Percentiles rank a stretch among this genome's conserved stretches.
phyloP scores from a whole-genome alignment of 805 yeast genomes.

The Starmerella bombi region DNA sequence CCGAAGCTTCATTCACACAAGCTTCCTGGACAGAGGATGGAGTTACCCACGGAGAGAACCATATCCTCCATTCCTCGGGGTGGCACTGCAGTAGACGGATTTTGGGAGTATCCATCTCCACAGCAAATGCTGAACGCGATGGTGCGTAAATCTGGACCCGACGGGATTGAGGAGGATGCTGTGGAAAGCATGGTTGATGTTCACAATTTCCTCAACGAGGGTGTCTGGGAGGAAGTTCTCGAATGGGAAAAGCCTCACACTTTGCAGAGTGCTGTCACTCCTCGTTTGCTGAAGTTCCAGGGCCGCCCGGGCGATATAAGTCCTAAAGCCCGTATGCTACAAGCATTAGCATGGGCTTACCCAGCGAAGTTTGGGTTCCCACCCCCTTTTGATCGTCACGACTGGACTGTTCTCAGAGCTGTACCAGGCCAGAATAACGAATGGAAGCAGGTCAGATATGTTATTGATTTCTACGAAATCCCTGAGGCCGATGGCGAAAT shows the following conservation, averaged over 20 bases:
- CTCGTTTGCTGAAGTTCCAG: slow-evolving; percentile 71
- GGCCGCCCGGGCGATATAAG: slow-evolving; percentile 82
- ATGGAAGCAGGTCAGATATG: slow-evolving; percentile 73
- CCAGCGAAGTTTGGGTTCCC: slow-evolving; percentile 61
- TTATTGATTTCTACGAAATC: slow-evolving; percentile 92
- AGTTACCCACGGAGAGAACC: slow-evolving; percentile 72
- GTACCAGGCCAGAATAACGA: slow-evolving; percentile 23
- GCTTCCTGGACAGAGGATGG: slow-evolving; percentile 68
- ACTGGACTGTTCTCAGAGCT: slow-evolving; percentile 82
- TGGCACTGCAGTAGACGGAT: slow-evolving; percentile 44
- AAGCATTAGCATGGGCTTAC: slow-evolving; percentile 50
- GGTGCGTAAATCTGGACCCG: slow-evolving; percentile 73
- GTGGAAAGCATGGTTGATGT: slow-evolving; percentile 95
- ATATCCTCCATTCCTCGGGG: slow-evolving; percentile 83
- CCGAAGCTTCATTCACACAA: slow-evolving; percentile 57
- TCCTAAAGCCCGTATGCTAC: slow-evolving; percentile 69
- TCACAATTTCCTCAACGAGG: slow-evolving; percentile 91
- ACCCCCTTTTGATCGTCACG: slow-evolving; percentile 96
- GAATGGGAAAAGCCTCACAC: slow-evolving; percentile 80
- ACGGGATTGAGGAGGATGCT: slow-evolving; percentile 79
- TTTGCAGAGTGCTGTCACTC: slow-evolving; percentile 40
- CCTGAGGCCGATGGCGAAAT: slow-evolving; percentile 49
- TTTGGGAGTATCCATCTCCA: slow-evolving; percentile 98
- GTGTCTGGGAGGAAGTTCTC: slow-evolving; percentile 90
- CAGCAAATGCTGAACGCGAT: slow-evolving; percentile 98